Conservation (phyloP, 106 monocot species). For the Apostasia shenzhenica region DNA sequence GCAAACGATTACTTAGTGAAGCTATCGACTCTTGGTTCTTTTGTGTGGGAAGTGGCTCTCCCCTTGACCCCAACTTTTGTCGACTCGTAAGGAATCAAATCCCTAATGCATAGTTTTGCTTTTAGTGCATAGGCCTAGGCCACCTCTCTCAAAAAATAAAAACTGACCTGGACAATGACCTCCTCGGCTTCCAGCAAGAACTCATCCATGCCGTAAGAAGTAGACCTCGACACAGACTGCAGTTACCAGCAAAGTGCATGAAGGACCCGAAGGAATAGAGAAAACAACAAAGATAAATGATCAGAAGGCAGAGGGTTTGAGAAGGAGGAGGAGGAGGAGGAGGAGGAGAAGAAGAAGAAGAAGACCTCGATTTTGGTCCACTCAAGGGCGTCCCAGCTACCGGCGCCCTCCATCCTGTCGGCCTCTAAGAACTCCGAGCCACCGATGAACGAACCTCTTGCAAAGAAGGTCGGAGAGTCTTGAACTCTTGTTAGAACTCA, state of each 20-base stretch:
- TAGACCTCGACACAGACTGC: slow-evolving; percentile 39
- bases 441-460: too few relatives aligned
- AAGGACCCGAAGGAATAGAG: background rate
- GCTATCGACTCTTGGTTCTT: too few relatives aligned
- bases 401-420: slow-evolving; percentile 46
- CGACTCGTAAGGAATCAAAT: too few relatives aligned
- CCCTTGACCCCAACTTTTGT: too few relatives aligned
- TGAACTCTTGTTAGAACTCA: too few relatives aligned
- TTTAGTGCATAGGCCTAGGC: too few relatives aligned
- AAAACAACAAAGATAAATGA: background rate
- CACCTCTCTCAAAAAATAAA: too few relatives aligned
- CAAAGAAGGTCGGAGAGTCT: too few relatives aligned
- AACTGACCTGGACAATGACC: slow-evolving; percentile 52
- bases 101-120: too few relatives aligned
- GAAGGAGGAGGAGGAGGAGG: slow-evolving; percentile 3
- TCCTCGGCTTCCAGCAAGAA: slow-evolving; percentile 83
- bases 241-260: slow-evolving; percentile 2
- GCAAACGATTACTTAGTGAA: too few relatives aligned
- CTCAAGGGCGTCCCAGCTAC: slow-evolving; percentile 71
- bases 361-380: slow-evolving; percentile 68
- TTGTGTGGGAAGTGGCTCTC: too few relatives aligned
- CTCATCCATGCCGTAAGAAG: slow-evolving; percentile 41
- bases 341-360: slow-evolving; percentile 2
- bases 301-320: background rate
- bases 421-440: background rate